These are phyloP conservation scores for Ajuga reptans DNA, from an alignment of 305 asterid species.

Conservation along the genomic window DNA sequence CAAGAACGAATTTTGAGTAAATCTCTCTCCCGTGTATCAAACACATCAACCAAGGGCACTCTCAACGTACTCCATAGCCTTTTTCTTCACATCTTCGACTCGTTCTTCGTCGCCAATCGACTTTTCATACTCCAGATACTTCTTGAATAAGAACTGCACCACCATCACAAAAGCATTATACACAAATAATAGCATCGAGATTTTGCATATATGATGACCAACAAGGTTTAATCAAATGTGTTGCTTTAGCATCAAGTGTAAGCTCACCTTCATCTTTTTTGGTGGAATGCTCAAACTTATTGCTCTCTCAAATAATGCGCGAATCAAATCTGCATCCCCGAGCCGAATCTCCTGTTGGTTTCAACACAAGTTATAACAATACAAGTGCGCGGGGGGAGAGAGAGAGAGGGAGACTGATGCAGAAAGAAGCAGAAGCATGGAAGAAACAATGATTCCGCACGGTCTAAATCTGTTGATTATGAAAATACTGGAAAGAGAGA, in stretches of 20 bases:
- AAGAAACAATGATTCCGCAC: no score
- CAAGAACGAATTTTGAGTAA: not conserved
- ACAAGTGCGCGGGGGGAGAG: no score
- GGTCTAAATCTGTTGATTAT: no score
- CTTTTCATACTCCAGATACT: conserved; percentile 66
- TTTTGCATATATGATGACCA: not conserved
- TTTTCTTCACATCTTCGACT: conserved; percentile 51
- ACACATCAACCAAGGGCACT: conserved; percentile 37
- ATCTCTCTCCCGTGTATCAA: no score
- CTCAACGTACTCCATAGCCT: conserved; percentile 79
- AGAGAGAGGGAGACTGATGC: not conserved
- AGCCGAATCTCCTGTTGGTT: conserved; percentile 66
- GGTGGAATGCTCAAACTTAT: conserved; percentile 73
- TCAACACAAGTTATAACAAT: conserved; percentile 7
- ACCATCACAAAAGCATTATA: conserved; percentile 1
- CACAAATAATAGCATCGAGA: not conserved
- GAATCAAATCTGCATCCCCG: conserved; percentile 68
- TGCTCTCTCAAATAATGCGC: conserved; percentile 88
- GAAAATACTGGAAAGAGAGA: no score
- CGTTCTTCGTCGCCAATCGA: conserved; percentile 56
- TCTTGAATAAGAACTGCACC: conserved; percentile 71
- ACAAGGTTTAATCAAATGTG: not conserved
- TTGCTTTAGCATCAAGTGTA: not conserved
- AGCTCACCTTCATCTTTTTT: conserved; percentile 78
- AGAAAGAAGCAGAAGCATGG: no score